Evolutionary conservation across 2,329 filamentous ascomycete species (phyloP), one percentile per base, ranked within the genome.

Genomic region (Colletotrichum sp.): DNA sequence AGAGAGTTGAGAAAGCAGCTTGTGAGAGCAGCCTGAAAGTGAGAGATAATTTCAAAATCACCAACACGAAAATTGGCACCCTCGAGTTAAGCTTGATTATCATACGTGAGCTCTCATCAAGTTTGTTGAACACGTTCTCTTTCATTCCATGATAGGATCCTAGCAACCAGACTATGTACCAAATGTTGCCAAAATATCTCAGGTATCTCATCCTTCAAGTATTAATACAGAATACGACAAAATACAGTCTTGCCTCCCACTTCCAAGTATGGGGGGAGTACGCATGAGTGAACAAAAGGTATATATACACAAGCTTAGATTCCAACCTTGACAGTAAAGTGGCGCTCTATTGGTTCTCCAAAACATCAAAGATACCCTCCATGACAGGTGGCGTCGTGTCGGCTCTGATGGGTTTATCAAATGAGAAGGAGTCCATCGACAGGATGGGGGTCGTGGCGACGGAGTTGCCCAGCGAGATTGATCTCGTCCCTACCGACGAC

Each of bases 291-390:
- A 39, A 43, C n/a, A 39, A 64, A 27, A 39, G 22, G 36, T 16
- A 34, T 56, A 69, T 60, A 22, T 39, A 43, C 32, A 69, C 13
- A 60, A 69, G 25, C 15, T 32, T 25, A 69, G 5, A 22, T 9
- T 34, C 34, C 36, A 32, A 5, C 55, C 16, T 48, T n/a, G 28
- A 15, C 25, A n/a, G 28, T 6, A 0, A 34, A 18, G 13, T 13
- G 9, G n/a, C 61, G 18, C 13, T 13, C 66, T 25, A 76, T 28
- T 69, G 39, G 48, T 76, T 76, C 27, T 76, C 65, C 34, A 76
- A 62, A 43, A 76, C 74, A 32, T 76, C 74, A 30, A 74, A 74
- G 15, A 76, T 76, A 13, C 74, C 74, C 43, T 76, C 74, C 27
- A 73, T 73, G 3, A 76, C 74, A 6, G 12, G 64, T 28, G 73